Conservation (phyloP, 176 grass and related monocot species). For the Echinochloa phyllopogon region DNA sequence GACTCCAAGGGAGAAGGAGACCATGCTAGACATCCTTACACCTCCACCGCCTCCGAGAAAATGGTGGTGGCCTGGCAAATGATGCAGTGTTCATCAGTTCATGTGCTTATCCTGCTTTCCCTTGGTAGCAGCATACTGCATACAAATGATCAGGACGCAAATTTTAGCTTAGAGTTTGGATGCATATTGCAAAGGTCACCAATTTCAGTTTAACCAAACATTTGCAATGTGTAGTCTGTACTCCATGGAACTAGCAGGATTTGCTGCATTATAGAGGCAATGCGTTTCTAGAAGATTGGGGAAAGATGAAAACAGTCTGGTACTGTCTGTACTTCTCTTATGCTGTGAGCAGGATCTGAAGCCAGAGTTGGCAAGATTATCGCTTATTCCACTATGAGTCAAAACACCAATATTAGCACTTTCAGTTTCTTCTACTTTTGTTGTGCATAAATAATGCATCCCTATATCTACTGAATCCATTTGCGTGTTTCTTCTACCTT, state of each 20-base stretch:
- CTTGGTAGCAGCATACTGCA: neutral
- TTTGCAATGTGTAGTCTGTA: neutral
- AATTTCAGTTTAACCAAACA: neutral
- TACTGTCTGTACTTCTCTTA: no score
- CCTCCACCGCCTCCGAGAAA: constrained; percentile 53
- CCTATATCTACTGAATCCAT: neutral
- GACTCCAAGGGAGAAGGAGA: constrained; percentile 83
- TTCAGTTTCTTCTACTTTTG: no score
- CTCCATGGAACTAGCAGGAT: neutral
- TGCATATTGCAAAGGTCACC: neutral
- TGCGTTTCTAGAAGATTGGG: neutral
- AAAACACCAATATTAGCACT: no score
- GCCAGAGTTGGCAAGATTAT: neutral
- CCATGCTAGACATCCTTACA: constrained; percentile 78
- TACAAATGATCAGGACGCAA: neutral
- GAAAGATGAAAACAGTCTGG: neutral
- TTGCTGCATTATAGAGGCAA: neutral
- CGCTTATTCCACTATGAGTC: neutral
- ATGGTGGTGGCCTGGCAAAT: constrained; percentile 62
- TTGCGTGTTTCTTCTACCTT: no score
- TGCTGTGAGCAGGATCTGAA: neutral
- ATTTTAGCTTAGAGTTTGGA: neutral
- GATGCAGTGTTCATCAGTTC: constrained; percentile 19
- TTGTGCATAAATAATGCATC: no score
- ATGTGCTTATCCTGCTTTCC: neutral